Evolutionary conservation across 108 stramenopile genomes (phyloP), one percentile per base, ranked within the genome.

Genomic region (Skeletonema menzelii): DNA sequence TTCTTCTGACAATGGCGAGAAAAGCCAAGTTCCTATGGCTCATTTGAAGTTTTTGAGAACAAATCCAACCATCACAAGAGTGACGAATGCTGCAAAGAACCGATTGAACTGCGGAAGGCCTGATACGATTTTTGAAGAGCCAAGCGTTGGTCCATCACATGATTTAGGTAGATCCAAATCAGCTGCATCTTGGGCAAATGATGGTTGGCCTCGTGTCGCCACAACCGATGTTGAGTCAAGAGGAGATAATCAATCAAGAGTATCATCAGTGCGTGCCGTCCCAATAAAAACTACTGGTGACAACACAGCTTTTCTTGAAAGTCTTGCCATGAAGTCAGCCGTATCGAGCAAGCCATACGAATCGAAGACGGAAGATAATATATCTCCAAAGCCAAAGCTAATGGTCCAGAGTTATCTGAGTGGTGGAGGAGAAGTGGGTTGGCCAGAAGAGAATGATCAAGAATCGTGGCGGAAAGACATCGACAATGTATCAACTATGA

Each of bases 241-340:
- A 47, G 19, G 17, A 19, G 46, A 19, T 7, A 17, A 47, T 6
- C n/a, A 47, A 47, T 47, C 46, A 19, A 53, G 49, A n/a, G 6
- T 3, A 24, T 53, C 49, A 1, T 22, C 22, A 10, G 19, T n/a
- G 22, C 19, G 49, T 10, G 49, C 8, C 0, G 49, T 53, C 19
- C 20, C 49, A 53, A 22, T 19, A 53, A 24, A 17, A 0, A 42
- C 14, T n/a, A 82, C 83, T 42, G 90, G 87, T 17, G 82, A 86
- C 38, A 91, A 89, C 56, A 85, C 87, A 2, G 86, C 87, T 8
- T 93, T 84, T 63, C 76, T 93, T 8, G 90, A 91, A 62, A 73
- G 72, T 1, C 73, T 93, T 67, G 86, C 92, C 10, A 78, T 88
- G 76, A 86, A 86, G 67, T 80, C 89, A 27, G 81, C 88, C 2